These are phyloP conservation scores for Calamus simplicifolius DNA, from an alignment of 176 grass and related monocot genomes.

Conservation along the genomic window DNA sequence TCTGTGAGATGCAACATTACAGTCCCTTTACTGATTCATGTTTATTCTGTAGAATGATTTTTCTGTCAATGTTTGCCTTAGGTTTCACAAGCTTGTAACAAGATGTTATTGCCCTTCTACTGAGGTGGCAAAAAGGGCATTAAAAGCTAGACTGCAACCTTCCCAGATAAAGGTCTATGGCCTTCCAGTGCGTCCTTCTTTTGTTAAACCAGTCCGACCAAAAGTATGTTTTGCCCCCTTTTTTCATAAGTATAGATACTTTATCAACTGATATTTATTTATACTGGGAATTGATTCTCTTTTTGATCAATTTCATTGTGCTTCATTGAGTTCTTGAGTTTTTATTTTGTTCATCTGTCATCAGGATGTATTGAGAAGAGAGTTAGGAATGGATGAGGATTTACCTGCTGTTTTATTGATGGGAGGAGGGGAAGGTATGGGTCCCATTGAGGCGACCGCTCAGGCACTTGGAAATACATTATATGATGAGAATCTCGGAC, in stretches of 20 bases:
- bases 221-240: constrained; percentile 41
- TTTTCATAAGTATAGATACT: no score
- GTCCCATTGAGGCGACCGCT: constrained; percentile 95
- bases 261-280: no score
- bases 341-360: constrained; percentile 20
- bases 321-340: not conserved
- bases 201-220: constrained; percentile 70
- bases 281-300: not conserved
- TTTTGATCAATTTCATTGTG: not conserved
- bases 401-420: constrained; percentile 82
- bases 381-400: constrained; percentile 86
- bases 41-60: no score
- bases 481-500: constrained; percentile 59
- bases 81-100: constrained; percentile 99
- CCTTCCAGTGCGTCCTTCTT: constrained; percentile 96
- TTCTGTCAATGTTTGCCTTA: constrained; percentile 16
- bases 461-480: constrained; percentile 59
- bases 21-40: no score
- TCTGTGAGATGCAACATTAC: no score
- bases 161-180: constrained; percentile 96
- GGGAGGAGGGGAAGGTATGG: constrained; percentile 99
- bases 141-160: constrained; percentile 79
- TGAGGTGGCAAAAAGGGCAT: constrained; percentile 88
- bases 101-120: constrained; percentile 96
- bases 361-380: constrained; percentile 78